phyloP scores from a whole-genome alignment of 306 rosid genomes.

The Inga oerstediana region DNA sequence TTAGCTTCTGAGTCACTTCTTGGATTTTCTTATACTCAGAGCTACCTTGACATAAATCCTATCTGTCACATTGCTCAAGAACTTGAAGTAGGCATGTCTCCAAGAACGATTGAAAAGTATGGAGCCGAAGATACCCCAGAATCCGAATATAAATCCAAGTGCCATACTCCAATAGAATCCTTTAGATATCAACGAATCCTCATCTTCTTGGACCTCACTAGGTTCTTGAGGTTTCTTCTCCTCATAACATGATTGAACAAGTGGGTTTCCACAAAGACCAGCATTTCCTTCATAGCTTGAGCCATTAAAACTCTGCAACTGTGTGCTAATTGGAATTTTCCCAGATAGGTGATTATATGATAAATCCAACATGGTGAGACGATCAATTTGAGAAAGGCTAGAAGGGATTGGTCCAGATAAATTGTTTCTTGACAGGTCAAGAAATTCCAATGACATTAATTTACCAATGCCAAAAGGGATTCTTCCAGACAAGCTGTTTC shows the following conservation, averaged over 20 bases:
- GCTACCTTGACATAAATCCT: background rate
- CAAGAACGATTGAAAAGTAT: conserved; percentile 5
- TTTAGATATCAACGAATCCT: background rate
- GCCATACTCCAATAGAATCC: conserved; percentile 23
- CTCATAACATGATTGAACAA: background rate
- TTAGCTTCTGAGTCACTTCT: background rate
- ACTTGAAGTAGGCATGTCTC: conserved; percentile 28
- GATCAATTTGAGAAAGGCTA: conserved; percentile 9
- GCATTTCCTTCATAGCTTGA: conserved; percentile 20
- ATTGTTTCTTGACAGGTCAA: conserved; percentile 34
- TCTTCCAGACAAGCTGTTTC: conserved; percentile 2
- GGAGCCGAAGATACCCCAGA: conserved; percentile 21
- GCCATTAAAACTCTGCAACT: conserved; percentile 26
- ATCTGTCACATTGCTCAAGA: background rate
- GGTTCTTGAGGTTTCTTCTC: background rate
- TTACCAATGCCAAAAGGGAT: conserved; percentile 2
- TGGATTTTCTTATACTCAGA: background rate
- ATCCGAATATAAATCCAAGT: conserved; percentile 4
- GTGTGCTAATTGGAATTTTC: conserved; percentile 23
- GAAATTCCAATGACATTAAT: conserved; percentile 6
- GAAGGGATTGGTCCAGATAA: conserved; percentile 29
- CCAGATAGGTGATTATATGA: conserved; percentile 24
- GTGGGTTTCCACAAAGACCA: conserved; percentile 26
- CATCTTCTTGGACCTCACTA: background rate
- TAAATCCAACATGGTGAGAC: conserved; percentile 24